phyloP scores from a whole-genome alignment of 2,329 filamentous ascomycete genomes.

The Elsinoe ampelina region DNA sequence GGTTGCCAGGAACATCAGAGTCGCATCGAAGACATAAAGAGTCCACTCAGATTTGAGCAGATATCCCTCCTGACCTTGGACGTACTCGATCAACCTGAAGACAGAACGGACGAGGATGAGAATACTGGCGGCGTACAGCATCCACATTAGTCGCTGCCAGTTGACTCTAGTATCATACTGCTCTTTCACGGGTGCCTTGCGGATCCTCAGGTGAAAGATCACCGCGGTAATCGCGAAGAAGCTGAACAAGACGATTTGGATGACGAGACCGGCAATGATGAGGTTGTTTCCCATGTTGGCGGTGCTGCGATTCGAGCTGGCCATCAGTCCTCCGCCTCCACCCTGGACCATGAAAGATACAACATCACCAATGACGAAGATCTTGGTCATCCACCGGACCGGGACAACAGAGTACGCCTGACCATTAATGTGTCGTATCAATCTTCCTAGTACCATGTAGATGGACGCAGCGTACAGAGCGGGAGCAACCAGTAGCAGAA shows the following conservation, averaged over 20 bases:
- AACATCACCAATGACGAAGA: constrained; percentile 46
- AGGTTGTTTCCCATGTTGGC: constrained; percentile 32
- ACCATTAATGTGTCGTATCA: constrained; percentile 35
- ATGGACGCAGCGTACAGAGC: constrained; percentile 42
- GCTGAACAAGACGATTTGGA: constrained; percentile 44
- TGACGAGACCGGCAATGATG: constrained; percentile 39
- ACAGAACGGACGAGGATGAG: constrained; percentile 42
- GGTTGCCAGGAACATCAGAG: constrained; percentile 20
- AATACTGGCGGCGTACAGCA: constrained; percentile 35
- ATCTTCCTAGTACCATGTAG: constrained; percentile 43
- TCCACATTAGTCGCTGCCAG: constrained; percentile 33
- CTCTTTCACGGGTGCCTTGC: constrained; percentile 13
- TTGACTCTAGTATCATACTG: constrained; percentile 14
- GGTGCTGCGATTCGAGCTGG: constrained; percentile 29
- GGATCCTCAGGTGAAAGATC: constrained; percentile 24
- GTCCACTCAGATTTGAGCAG: constrained; percentile 38
- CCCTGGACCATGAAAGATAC: constrained; percentile 41
- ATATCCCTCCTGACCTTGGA: constrained; percentile 36
- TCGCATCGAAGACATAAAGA: constrained; percentile 26
- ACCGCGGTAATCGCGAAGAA: constrained; percentile 35
- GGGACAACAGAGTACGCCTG: constrained; percentile 36
- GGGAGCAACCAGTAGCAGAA: constrained; percentile 40
- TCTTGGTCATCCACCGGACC: constrained; percentile 41
- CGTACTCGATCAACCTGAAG: constrained; percentile 43
- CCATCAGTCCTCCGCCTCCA: constrained; percentile 36